Evolutionary conservation across 2,329 filamentous ascomycete genomes (phyloP), one percentile per base, ranked within the genome.

Genomic region (Fusarium sp.): DNA sequence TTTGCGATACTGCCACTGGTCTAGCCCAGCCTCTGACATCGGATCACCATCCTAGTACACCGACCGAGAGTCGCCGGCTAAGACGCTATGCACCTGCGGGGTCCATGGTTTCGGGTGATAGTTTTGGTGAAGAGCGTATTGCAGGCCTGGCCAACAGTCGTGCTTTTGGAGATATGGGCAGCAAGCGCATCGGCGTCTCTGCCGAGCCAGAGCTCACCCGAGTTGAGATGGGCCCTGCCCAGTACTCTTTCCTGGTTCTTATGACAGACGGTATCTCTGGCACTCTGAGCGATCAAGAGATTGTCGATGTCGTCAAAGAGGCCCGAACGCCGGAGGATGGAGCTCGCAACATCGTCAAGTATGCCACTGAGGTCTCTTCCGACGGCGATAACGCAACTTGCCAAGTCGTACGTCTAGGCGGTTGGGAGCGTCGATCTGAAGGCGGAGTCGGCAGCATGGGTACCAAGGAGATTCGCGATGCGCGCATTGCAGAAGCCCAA

Each of bases 71-170:
- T 11, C 89, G 88, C 40, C 88, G 96, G 9, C 85, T 99, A 23
- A 91, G 94, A 43, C 90, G 94, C 47, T 98, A 94, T 76, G 92
- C 94, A 2, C 81, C 82, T 34, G 88, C 91, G 28, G 90, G 84
- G 24, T 85, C 91, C 4, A 95, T 98, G 76, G 91, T 97, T 19
- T 96, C 95, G 23, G 80, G 79, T 0, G 96, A 99, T 80, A 96
- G 93, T 32, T 99, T 99, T 77, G 96, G 96, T 75, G 96, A 99
- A 80, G 94, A 98, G 80, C 93, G 96, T 70, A 96, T 99, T 78
- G 90, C 90, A 15, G 95, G 96, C 0, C 85, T 99, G 1, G 96
- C 96, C 70, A 99, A 99, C 80, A 96, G 93, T 30, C 91, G 96
- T 28, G 87, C 96, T 6, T 98, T 99, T 76, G 96, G 96, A 24